Base-by-base conservation (phyloP, 2,329 filamentous ascomycete genomes). In the Diaporthe vaccinii region DNA sequence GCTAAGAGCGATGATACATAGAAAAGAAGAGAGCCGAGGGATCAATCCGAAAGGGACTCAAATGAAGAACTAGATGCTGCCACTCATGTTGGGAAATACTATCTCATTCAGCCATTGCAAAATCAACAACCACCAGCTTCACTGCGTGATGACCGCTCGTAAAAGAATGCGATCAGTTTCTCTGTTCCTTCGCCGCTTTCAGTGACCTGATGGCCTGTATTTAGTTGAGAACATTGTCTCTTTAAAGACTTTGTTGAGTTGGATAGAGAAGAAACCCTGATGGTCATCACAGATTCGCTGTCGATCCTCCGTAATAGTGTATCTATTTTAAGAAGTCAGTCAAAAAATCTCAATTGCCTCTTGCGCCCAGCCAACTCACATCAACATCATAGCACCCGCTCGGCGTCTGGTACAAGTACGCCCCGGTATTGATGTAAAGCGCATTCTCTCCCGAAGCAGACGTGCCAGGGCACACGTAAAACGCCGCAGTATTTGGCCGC, bases 391-490 rank as follows among this genome's bases (percentile, higher is more conserved):
- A 77, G 81, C 89, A 91, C 5, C 88, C 89, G 20, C 81, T 81
- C 3, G 89, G 89, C 15, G 89, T 91, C 79, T 87, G 80, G 79
- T 90, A 90, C 59, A 83, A 81, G 79, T 91, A 91, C 51, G 87
- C 87, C 1, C 89, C 89, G 58, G 90, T 83, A 77, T 91, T 91
- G 75, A 90, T 85, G 79, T 87, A 90, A 78, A 91, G 74, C 65
- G 78, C 80, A 80, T 88, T 84, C 20, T 81, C 82, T 25, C 80
- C 82, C 15, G 39, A n/a, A 8, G 75, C 74, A 12, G 67, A 59
- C 15, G 20, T 62, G 9, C 59, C 55, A 12, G 75, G 75, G 75
- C 88, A 91, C 55, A 90, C 88, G 79, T 89, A 86, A 86, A 88
- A 91, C 9, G 89, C 89, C 25, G 86, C 86, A 28, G 83, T 79